Base-by-base conservation (phyloP, 2,329 filamentous ascomycete genomes). In the Blastomyces silverae region DNA sequence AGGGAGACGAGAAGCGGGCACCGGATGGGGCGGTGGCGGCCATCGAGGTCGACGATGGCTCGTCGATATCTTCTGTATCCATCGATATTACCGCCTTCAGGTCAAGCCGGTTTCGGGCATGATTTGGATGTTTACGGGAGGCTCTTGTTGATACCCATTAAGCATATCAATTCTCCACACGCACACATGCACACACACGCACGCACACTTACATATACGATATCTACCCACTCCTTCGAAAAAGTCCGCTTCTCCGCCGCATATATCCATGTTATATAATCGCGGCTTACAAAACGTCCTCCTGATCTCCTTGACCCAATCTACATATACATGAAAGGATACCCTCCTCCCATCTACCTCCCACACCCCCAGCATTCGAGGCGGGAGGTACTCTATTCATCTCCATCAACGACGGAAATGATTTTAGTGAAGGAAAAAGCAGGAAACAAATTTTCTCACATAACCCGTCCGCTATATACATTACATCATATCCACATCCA, bases 41-140 rank as follows among this genome's bases (percentile, higher is more conserved):
- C 62, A 77, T 77, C 39, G 75, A 77, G 65, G 75, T 77, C 10
- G 75, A 76, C 64, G 75, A 77, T 63, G 67, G 67, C 37, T 73
- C 72, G 5, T 73, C 73, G n/a, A 68, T 70, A 8, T 74, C 73
- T 8, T 74, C 73, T 31, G 72, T 76, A 61, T 74, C 73, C 17
- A 73, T 77, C 56, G 75, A 77, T 62, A 68, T 77, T 3, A 71
- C 73, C 53, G 74, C 74, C 52, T 76, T 77, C 64, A 71, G 74
- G 61, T 66, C 73, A 34, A 70, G 69, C 20, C 69, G 73, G 61
- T 67, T 69, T n/a, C 62, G 69, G 58, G 34, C 57, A 56, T 70
- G 52, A 67, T 61, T 37, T 17, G 7, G 42, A n/a, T 7, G 8
- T 37, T 37, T 60, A 2, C n/a, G 17, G 22, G 15, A 42, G 8